These are phyloP conservation scores for Ogataea neopini DNA, from an alignment of 805 yeast species.

Conservation along the genomic window DNA sequence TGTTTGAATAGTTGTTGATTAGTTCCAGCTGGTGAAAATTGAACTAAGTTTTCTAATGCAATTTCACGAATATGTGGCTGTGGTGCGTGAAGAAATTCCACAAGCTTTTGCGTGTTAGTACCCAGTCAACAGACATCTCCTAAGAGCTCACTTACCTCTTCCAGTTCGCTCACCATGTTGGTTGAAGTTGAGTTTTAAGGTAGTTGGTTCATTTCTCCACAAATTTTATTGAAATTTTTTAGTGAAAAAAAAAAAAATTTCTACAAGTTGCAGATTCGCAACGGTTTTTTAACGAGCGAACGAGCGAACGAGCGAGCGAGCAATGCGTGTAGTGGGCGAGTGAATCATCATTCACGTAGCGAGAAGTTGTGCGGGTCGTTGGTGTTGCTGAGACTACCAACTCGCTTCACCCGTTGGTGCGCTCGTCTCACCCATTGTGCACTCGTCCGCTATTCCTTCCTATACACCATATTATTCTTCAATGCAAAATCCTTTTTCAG, in stretches of 20 bases:
- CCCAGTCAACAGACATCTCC: too few species aligned
- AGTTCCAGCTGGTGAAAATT: slow-evolving; percentile 68
- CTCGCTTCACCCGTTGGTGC: neutral
- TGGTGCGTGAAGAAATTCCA: slow-evolving; percentile 77
- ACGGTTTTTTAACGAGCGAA: neutral
- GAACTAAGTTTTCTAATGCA: slow-evolving; percentile 82
- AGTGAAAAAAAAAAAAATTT: neutral
- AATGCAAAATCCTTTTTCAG: slow-evolving; percentile 32
- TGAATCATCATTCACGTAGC: too few species aligned
- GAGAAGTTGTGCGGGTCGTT: too few species aligned
- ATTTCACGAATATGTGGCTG: slow-evolving; percentile 78
- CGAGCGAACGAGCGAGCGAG: too few species aligned
- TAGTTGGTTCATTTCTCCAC: neutral
- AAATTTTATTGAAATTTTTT: neutral
- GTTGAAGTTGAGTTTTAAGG: neutral
- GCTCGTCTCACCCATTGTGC: too few species aligned
- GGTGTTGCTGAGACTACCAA: too few species aligned
- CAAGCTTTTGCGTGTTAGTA: slow-evolving; percentile 43
- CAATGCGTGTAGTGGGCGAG: too few species aligned
- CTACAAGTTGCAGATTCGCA: neutral
- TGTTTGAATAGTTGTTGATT: slow-evolving; percentile 61
- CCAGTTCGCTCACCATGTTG: slow-evolving; percentile 51
- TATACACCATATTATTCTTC: slow-evolving; percentile 34
- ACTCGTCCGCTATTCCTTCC: slow-evolving; percentile 17
- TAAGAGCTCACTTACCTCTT: slow-evolving; percentile 49